Evolutionary conservation across 202 grass and related monocot genomes (phyloP).

Genomic region (Dendrocalamus latiflorus): DNA sequence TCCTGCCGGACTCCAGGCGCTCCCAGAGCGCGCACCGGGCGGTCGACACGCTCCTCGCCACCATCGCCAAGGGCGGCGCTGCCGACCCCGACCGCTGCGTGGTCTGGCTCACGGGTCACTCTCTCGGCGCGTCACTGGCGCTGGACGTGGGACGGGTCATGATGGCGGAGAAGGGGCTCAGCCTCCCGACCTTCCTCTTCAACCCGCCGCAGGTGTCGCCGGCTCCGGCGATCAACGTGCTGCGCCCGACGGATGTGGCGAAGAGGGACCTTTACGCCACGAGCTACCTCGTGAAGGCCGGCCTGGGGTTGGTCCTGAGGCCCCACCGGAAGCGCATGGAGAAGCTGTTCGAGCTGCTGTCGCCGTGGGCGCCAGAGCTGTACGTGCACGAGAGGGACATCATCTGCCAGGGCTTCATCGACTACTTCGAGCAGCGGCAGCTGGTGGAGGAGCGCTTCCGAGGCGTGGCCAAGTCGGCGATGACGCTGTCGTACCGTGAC

Average conservation of each 20-base stretch:
- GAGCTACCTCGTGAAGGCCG: background rate
- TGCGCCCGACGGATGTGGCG: background rate
- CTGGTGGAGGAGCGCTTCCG: background rate
- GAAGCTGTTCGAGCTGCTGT: background rate
- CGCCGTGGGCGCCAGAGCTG: slow-evolving; percentile 8
- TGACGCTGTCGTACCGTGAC: slow-evolving; percentile 9
- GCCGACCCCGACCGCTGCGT: too few relatives aligned
- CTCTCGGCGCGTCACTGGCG: too few relatives aligned
- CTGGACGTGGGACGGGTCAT: too few relatives aligned
- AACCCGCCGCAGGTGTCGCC: slow-evolving; percentile 19
- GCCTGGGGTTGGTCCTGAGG: background rate
- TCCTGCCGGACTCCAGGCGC: too few relatives aligned
- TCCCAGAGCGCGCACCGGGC: too few relatives aligned
- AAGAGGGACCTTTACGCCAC: background rate
- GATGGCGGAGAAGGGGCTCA: background rate
- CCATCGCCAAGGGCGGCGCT: too few relatives aligned
- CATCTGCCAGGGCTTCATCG: slow-evolving; percentile 27
- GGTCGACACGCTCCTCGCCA: too few relatives aligned
- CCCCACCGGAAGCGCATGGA: background rate
- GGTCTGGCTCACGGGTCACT: too few relatives aligned
- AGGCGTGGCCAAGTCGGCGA: background rate
- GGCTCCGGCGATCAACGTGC: background rate
- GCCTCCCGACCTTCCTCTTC: slow-evolving; percentile 25
- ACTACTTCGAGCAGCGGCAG: slow-evolving; percentile 36
- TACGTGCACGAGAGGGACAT: slow-evolving; percentile 21